Conservation (phyloP, 2,329 filamentous ascomycete genomes). For the Blastomyces gilchristii region DNA sequence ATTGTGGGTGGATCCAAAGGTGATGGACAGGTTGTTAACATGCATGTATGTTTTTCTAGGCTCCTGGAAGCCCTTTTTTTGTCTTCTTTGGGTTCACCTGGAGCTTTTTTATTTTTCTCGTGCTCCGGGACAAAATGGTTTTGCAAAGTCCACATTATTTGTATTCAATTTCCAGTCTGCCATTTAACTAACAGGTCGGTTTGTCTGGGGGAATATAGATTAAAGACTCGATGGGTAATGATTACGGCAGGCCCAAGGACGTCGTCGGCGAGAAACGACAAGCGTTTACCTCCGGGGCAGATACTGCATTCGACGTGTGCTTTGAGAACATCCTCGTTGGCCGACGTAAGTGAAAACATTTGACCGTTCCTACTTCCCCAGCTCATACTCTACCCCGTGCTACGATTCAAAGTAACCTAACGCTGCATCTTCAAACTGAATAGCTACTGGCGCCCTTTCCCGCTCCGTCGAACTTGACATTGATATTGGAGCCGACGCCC, state of each 20-base stretch:
- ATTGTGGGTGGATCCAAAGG: constrained; percentile 75
- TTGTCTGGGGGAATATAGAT: constrained; percentile 50
- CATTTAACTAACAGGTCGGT: constrained; percentile 7
- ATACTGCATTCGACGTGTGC: constrained; percentile 92
- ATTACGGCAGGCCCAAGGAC: constrained; percentile 86
- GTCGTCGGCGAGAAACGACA: constrained; percentile 84
- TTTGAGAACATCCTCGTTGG: constrained; percentile 70
- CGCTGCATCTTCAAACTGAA: not conserved
- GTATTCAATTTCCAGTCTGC: not conserved
- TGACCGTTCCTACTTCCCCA: not conserved
- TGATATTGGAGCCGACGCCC: constrained; percentile 92
- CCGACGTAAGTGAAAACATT: constrained; percentile 46
- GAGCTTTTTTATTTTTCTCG: not conserved
- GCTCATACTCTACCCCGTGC: not conserved
- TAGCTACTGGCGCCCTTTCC: constrained; percentile 40
- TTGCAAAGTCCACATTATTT: not conserved
- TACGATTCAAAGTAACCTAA: not conserved
- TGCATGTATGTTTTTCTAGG: constrained; percentile 58
- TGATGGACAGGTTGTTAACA: constrained; percentile 87
- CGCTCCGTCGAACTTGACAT: constrained; percentile 85
- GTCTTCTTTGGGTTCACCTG: not conserved
- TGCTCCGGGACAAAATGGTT: not conserved
- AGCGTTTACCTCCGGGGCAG: constrained; percentile 84
- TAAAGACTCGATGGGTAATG: constrained; percentile 87
- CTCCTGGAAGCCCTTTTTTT: not conserved